Base-by-base conservation (phyloP, 257 asterid genomes). In the Handroanthus guayacan region DNA sequence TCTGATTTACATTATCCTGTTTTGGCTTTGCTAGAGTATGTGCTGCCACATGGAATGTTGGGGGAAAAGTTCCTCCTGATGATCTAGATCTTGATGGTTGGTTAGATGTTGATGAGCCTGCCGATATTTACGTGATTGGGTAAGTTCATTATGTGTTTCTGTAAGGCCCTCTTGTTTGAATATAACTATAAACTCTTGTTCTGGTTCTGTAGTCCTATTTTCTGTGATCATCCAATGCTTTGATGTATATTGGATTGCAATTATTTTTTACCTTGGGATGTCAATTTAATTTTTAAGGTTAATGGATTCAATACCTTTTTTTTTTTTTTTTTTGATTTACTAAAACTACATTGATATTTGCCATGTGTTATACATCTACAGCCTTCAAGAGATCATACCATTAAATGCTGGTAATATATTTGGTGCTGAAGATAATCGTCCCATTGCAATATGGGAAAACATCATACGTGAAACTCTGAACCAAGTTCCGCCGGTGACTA, bases 301-400 rank as follows among this genome's bases (percentile, higher is more conserved):
- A 36, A 37, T 55, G 70, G 39, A 66, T 56, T 55, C 45, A 63
- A 65, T 50, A 3, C 45, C 3, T n/a, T 14, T 54, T 52, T 25
- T 25, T 25, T 25, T 51, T 2, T 9, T 31, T 13, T 10, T 55
- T 64, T 57, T 34, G 13, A 65, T 58, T 20, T 6, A 58, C 62
- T 43, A 39, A 41, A 62, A 54, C 54, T 6, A 45, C 56, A 47
- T 10, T 62, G 47, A 1, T 16, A 54, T 41, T 58, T 64, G 66
- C 75, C 34, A 31, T 61, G 17, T 77, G 44, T 79, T 73, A 68
- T 79, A 5, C 79, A 58, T 76, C 68, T 78, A 43, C 84, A 94
- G 98, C 70, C 83, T 94, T 80, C 98, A 94, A 92, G 98, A 94
- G 89, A 84, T 94, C 69, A 90, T 94, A 79, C 98, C 98, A 61